Evolutionary conservation across 139 green algal species (phyloP).

Genomic region (Trebouxia sp.): DNA sequence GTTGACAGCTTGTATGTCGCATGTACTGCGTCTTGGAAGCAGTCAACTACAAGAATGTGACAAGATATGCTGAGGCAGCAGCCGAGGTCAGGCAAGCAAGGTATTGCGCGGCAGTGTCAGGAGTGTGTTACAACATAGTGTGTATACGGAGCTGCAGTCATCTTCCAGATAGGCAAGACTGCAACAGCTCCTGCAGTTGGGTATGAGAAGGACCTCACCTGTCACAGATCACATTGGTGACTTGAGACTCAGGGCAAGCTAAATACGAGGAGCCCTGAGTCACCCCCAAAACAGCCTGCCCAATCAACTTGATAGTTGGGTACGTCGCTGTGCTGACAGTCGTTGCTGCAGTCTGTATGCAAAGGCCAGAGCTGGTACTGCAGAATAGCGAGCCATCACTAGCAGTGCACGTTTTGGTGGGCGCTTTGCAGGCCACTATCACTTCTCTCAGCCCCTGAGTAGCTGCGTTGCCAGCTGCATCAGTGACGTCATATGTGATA

Average conservation of each 20-base stretch:
- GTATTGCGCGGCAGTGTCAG: too few relatives aligned
- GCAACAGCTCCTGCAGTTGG: background rate
- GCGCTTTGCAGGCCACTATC: conserved; percentile 34
- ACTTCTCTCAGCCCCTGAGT: conserved; percentile 36
- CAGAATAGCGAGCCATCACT: conserved; percentile 21
- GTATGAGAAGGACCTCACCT: conserved; percentile 17
- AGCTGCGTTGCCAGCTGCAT: conserved; percentile 45
- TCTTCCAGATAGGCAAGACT: too few relatives aligned
- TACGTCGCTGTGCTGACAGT: background rate
- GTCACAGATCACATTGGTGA: conserved; percentile 39
- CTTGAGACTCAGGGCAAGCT: conserved; percentile 33
- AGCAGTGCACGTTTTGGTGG: background rate
- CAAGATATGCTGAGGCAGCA: too few relatives aligned
- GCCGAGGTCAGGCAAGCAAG: too few relatives aligned
- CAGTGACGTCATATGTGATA: conserved; percentile 26
- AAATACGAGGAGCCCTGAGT: conserved; percentile 36
- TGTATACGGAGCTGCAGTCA: too few relatives aligned
- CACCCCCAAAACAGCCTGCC: conserved; percentile 27
- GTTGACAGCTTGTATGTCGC: too few relatives aligned
- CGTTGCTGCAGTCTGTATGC: background rate
- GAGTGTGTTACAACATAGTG: too few relatives aligned
- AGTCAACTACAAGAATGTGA: too few relatives aligned
- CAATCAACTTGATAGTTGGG: conserved; percentile 35
- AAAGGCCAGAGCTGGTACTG: background rate
- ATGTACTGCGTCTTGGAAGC: too few relatives aligned